A percentile compares a stretch with the other conserved stretches of the same genome.
phyloP scores from a whole-genome alignment of 371 early-diverging fungal genomes.

The Fennellomyces sp. region DNA sequence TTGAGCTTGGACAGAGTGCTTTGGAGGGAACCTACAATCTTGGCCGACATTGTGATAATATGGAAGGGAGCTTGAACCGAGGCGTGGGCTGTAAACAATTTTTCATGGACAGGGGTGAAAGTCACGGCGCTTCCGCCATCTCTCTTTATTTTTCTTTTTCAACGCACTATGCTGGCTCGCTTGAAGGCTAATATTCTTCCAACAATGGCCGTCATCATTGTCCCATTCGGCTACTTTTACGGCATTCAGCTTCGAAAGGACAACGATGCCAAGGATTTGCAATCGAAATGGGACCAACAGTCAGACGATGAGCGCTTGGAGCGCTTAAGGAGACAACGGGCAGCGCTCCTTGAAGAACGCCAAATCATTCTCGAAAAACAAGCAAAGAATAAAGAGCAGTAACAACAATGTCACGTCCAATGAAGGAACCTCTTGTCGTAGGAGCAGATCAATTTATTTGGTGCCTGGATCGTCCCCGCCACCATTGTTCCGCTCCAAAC shows the following conservation, averaged over 20 bases:
- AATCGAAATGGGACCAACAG: constrained; percentile 4
- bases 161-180: constrained; percentile 1
- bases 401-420: too few relatives aligned
- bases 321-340: constrained; percentile 14
- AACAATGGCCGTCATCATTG: constrained; percentile 20
- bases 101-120: background rate
- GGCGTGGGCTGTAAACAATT: background rate
- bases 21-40: constrained; percentile 28
- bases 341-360: constrained; percentile 20
- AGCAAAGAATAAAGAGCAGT: background rate
- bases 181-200: constrained; percentile 22
- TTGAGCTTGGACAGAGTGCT: constrained; percentile 34
- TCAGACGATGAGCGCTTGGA: constrained; percentile 13
- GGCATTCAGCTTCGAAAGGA: constrained; percentile 24
- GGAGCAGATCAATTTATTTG: too few relatives aligned
- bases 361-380: constrained; percentile 12
- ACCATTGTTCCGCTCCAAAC: too few relatives aligned
- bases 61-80: background rate
- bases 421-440: too few relatives aligned
- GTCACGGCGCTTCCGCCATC: background rate
- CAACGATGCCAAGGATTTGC: constrained; percentile 6
- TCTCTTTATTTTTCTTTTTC: background rate
- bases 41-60: constrained; percentile 12
- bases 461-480: too few relatives aligned
- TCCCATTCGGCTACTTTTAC: constrained; percentile 25